These are phyloP conservation scores for Nicotiana benthamiana DNA, from an alignment of 257 asterid species.

Conservation along the genomic window DNA sequence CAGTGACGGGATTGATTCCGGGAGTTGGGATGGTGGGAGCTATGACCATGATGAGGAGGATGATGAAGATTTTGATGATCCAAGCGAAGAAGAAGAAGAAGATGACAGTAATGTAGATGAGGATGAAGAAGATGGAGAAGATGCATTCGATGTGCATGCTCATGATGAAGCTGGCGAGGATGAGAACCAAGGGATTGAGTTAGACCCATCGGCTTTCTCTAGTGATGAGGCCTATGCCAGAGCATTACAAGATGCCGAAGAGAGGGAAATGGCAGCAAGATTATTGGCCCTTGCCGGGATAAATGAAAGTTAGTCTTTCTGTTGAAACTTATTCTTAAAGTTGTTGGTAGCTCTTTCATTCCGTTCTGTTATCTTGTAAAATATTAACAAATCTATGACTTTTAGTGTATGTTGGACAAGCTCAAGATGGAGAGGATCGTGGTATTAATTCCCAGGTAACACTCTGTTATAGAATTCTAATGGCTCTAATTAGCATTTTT, in stretches of 20 bases:
- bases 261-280: conserved; percentile 83
- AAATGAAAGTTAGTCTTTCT: conserved; percentile 39
- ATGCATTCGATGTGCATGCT: conserved; percentile 59
- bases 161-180: conserved; percentile 44
- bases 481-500: background rate
- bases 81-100: conserved; percentile 59
- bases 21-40: conserved; percentile 71
- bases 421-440: conserved; percentile 37
- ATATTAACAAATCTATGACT: conserved; percentile 19
- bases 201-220: conserved; percentile 82
- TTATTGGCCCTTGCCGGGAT: conserved; percentile 80
- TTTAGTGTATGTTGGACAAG: conserved; percentile 20
- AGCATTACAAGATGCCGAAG: conserved; percentile 92
- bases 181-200: conserved; percentile 41
- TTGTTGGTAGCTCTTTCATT: background rate
- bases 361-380: conserved; percentile 19
- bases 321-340: background rate
- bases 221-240: conserved; percentile 96
- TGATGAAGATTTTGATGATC: conserved; percentile 51
- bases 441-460: conserved; percentile 64
- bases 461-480: conserved; percentile 1
- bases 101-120: conserved; percentile 43
- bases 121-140: conserved; percentile 47
- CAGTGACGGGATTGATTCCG: conserved; percentile 49
- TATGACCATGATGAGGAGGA: conserved; percentile 43